A percentile compares a stretch with the other conserved stretches of the same genome.
Conservation (phyloP, 2,329 filamentous ascomycete species). For the Cladosporium sp. region DNA sequence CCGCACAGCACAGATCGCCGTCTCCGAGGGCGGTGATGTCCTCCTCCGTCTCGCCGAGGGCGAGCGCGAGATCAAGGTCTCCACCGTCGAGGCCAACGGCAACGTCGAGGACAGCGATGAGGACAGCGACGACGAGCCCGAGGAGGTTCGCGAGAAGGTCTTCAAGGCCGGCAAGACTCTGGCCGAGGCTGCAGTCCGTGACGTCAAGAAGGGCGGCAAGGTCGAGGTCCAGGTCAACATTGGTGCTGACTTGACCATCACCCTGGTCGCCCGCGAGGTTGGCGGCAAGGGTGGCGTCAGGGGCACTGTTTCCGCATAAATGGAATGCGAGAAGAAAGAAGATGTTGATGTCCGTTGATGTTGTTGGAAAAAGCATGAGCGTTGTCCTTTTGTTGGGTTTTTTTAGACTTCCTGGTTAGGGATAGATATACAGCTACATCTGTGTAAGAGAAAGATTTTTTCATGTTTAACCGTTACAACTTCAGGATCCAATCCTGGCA, state of each 20-base stretch:
- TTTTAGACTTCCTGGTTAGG: constrained; percentile 4
- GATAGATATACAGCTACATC: constrained; percentile 10
- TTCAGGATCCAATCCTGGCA: too few relatives aligned
- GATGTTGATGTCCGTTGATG: neutral
- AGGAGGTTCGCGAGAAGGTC: constrained; percentile 84
- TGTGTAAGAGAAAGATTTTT: constrained; percentile 4
- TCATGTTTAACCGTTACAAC: neutral
- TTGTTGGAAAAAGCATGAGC: constrained; percentile 2
- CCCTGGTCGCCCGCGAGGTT: constrained; percentile 79
- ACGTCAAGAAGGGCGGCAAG: constrained; percentile 83
- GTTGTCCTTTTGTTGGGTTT: neutral
- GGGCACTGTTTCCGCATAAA: constrained; percentile 43
- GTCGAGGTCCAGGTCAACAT: constrained; percentile 94
- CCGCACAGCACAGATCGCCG: constrained; percentile 75
- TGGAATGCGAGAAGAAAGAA: neutral
- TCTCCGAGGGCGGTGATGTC: constrained; percentile 80
- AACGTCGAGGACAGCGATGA: constrained; percentile 61
- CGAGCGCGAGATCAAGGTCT: constrained; percentile 86
- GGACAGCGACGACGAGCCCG: constrained; percentile 71
- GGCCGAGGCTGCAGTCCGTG: constrained; percentile 81
- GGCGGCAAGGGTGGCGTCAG: constrained; percentile 83
- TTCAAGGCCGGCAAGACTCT: constrained; percentile 85
- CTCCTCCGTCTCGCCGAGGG: constrained; percentile 88
- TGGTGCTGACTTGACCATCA: constrained; percentile 73
- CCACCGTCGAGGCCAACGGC: constrained; percentile 72